Conservation (phyloP, 139 green algal genomes). For the Pseudopediastrum boryanum region DNA sequence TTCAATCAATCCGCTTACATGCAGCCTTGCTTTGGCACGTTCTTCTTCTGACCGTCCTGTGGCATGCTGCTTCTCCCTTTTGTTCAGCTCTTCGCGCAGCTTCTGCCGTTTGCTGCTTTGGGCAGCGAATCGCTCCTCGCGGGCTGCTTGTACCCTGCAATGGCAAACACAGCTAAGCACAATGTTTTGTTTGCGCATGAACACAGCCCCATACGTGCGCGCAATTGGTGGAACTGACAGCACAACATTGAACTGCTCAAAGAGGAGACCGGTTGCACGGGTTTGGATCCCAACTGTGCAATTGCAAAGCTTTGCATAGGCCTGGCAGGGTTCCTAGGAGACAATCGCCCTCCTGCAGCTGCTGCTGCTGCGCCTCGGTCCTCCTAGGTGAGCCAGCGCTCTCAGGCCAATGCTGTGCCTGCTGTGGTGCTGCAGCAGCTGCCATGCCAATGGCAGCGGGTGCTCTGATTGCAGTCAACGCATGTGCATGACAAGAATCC, state of each 20-base stretch:
- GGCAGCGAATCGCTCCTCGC: constrained; percentile 41
- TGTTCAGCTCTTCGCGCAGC: constrained; percentile 79
- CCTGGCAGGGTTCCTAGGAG: too few species aligned
- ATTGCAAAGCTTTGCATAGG: neutral
- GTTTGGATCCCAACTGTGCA: neutral
- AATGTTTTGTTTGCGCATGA: neutral
- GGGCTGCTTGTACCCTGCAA: constrained; percentile 58
- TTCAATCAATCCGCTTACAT: constrained; percentile 17
- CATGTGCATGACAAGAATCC: too few species aligned
- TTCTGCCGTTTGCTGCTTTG: constrained; percentile 78
- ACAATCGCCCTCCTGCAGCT: too few species aligned
- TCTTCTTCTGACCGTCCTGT: constrained; percentile 68
- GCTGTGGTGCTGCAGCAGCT: too few species aligned
- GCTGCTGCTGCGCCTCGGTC: too few species aligned
- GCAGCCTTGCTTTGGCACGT: constrained; percentile 44
- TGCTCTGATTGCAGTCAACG: too few species aligned
- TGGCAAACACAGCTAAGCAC: neutral
- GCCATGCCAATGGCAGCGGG: too few species aligned
- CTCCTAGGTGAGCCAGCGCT: too few species aligned
- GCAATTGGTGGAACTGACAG: neutral
- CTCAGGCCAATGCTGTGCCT: too few species aligned
- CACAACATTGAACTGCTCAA: neutral
- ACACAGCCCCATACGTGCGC: neutral
- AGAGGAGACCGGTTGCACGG: neutral
- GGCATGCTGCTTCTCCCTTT: constrained; percentile 65